Conservation (phyloP, 306 rosid species). For the Cicer arietinum region DNA sequence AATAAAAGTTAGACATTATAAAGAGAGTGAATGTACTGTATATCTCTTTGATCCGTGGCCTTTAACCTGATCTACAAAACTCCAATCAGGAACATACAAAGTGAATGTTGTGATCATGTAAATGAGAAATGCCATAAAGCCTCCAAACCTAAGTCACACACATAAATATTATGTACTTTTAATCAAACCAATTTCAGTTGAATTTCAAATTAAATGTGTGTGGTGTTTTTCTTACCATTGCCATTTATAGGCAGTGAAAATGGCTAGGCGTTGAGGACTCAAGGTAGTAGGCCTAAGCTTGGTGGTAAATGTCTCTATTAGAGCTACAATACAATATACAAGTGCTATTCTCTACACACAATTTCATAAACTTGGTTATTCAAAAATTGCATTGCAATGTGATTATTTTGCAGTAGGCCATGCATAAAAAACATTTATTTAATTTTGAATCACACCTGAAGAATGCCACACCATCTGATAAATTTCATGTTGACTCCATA, state of each 20-base stretch:
- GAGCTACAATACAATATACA: conserved; percentile 77
- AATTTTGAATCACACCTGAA: conserved; percentile 59
- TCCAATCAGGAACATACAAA: conserved; percentile 88
- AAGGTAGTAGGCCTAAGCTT: conserved; percentile 67
- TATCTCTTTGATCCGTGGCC: conserved; percentile 41
- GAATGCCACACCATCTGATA: conserved; percentile 92
- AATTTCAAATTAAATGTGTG: conserved; percentile 19
- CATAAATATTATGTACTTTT: background rate
- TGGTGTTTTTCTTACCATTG: conserved; percentile 64
- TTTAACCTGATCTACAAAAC: conserved; percentile 49
- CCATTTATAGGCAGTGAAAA: conserved; percentile 81
- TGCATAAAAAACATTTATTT: background rate
- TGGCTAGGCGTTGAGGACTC: conserved; percentile 54
- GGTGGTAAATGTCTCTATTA: conserved; percentile 76
- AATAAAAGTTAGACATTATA: background rate
- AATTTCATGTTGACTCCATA: conserved; percentile 83
- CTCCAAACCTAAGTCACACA: conserved; percentile 70
- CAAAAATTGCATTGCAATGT: conserved; percentile 10
- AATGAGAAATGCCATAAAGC: conserved; percentile 65
- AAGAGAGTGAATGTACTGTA: conserved; percentile 49
- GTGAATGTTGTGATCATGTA: conserved; percentile 77
- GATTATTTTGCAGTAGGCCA: background rate
- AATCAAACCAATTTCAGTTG: conserved; percentile 31
- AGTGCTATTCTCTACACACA: conserved; percentile 82
- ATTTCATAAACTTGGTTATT: conserved; percentile 43